These are phyloP conservation scores for Cryptococcus hybrid DNA, from an alignment of 1,284 basidiomycete genomes.

Conservation along the genomic window DNA sequence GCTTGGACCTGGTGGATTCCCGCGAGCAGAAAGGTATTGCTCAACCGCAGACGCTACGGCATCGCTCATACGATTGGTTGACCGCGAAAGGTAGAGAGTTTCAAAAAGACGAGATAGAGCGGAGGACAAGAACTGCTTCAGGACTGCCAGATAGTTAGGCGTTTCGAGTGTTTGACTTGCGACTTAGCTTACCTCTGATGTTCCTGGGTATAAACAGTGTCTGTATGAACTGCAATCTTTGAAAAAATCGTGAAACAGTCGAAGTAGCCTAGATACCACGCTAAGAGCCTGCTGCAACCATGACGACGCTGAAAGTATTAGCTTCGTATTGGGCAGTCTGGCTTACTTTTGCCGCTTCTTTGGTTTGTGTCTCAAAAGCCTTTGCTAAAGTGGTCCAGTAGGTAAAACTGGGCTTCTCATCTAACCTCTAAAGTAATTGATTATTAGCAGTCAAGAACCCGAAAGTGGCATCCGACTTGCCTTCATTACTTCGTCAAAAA, in stretches of 20 bases:
- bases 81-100: conserved; percentile 77
- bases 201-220: conserved; percentile 77
- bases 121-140: conserved; percentile 83
- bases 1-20: conserved; percentile 66
- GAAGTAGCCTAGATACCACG: conserved; percentile 75
- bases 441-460: conserved; percentile 5
- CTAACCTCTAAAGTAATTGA: conserved; percentile 61
- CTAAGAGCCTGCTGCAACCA: conserved; percentile 83
- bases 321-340: not conserved
- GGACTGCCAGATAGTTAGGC: conserved; percentile 57
- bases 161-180: not conserved
- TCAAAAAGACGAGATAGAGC: conserved; percentile 83
- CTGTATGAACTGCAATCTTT: conserved; percentile 90
- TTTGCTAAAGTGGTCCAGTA: conserved; percentile 86
- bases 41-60: conserved; percentile 68
- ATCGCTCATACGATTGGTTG: conserved; percentile 75
- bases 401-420: conserved; percentile 81
- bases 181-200: conserved; percentile 69
- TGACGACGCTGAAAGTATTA: conserved; percentile 40
- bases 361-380: conserved; percentile 73
- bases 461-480: conserved; percentile 46
- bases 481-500: conserved; percentile 93
- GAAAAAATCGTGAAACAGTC: conserved; percentile 94
- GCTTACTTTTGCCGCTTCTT: conserved; percentile 71
- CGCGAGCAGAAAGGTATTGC: conserved; percentile 55